Evolutionary conservation across 768 basidiomycete species (phyloP).

Genomic region (Serendipita sp.): DNA sequence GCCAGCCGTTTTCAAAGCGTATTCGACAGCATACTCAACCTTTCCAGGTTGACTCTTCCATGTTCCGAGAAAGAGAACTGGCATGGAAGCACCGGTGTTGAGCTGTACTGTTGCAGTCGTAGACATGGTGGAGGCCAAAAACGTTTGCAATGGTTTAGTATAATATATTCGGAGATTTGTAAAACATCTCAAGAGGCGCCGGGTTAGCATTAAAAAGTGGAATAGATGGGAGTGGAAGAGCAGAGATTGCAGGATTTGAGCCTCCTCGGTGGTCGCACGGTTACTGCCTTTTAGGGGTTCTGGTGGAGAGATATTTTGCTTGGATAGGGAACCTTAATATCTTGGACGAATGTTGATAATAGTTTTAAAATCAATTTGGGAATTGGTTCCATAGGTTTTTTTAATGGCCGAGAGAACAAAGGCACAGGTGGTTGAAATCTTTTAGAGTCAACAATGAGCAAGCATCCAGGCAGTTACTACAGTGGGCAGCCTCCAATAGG

Average conservation of each 20-base stretch:
- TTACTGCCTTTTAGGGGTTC: too few species aligned
- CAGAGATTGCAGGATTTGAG: not conserved
- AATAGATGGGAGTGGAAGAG: not conserved
- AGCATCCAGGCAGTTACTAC: not conserved
- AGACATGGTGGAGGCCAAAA: constrained; percentile 17
- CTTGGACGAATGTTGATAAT: too few species aligned
- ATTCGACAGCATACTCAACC: constrained; percentile 58
- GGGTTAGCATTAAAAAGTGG: not conserved
- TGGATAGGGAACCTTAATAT: too few species aligned
- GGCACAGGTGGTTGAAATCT: not conserved
- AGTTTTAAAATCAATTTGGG: too few species aligned
- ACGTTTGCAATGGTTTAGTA: not conserved
- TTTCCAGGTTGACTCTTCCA: constrained; percentile 60
- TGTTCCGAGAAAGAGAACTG: constrained; percentile 61
- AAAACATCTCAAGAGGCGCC: not conserved
- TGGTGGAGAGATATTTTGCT: too few species aligned
- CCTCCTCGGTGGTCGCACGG: too few species aligned
- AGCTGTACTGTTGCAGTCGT: constrained; percentile 36
- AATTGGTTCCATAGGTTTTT: not conserved
- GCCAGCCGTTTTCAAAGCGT: constrained; percentile 48
- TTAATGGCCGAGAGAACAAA: not conserved
- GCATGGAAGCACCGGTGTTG: constrained; percentile 66
- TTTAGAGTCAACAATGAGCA: not conserved
- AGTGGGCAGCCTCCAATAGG: not conserved
- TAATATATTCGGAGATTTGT: not conserved